Evolutionary conservation across 1,284 basidiomycete genomes (phyloP).

Genomic region (Xerocomus minutiporus): DNA sequence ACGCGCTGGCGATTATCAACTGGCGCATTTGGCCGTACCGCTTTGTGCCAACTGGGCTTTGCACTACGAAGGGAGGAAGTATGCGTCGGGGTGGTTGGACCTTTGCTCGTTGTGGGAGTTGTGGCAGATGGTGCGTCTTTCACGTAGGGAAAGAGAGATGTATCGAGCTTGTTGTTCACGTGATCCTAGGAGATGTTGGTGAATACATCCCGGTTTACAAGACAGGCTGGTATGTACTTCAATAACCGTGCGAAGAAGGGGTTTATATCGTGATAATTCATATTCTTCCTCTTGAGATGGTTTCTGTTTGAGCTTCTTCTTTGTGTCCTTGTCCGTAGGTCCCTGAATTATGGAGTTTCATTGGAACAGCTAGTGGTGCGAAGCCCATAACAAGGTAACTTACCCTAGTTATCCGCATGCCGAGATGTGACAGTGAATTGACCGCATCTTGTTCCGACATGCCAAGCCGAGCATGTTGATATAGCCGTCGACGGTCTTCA

Average conservation of each 20-base stretch:
- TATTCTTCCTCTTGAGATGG: slow-evolving; percentile 79
- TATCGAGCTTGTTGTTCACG: slow-evolving; percentile 73
- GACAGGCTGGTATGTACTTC: slow-evolving; percentile 47
- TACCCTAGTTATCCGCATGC: slow-evolving; percentile 81
- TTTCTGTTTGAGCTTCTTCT: slow-evolving; percentile 80
- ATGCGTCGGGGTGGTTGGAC: slow-evolving; percentile 43
- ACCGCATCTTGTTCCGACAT: slow-evolving; percentile 92
- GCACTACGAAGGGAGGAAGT: slow-evolving; percentile 78
- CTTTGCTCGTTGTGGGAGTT: slow-evolving; percentile 43
- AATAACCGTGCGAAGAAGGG: slow-evolving; percentile 79
- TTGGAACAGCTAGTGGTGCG: neutral
- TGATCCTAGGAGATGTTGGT: slow-evolving; percentile 60
- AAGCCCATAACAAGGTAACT: slow-evolving; percentile 24
- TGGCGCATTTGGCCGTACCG: slow-evolving; percentile 49
- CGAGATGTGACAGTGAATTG: slow-evolving; percentile 82
- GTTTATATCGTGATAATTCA: slow-evolving; percentile 92
- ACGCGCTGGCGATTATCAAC: slow-evolving; percentile 74
- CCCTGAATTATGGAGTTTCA: slow-evolving; percentile 38
- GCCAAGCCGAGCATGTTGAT: slow-evolving; percentile 92
- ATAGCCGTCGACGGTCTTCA: slow-evolving; percentile 90
- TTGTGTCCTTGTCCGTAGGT: slow-evolving; percentile 68
- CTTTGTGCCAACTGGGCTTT: slow-evolving; percentile 82
- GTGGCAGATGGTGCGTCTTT: slow-evolving; percentile 73
- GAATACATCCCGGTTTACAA: neutral
- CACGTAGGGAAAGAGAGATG: slow-evolving; percentile 83